These are phyloP conservation scores for Botrytis sinoallii DNA, from an alignment of 2,329 filamentous ascomycete genomes.

Conservation along the genomic window DNA sequence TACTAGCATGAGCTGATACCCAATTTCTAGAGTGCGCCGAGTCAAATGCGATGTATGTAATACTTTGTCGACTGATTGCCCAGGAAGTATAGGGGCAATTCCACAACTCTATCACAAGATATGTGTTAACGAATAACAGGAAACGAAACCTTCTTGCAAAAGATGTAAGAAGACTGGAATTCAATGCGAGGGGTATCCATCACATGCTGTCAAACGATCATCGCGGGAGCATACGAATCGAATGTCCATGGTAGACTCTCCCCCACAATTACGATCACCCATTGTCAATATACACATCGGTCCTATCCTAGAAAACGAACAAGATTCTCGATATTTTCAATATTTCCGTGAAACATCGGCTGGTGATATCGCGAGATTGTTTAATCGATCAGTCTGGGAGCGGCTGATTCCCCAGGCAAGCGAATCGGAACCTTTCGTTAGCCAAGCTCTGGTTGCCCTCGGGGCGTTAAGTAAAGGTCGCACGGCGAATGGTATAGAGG, in stretches of 20 bases:
- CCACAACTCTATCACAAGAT: background rate
- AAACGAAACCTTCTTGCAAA: constrained; percentile 26
- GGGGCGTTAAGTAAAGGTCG: constrained; percentile 24
- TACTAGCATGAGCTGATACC: constrained; percentile 9
- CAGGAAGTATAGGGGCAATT: background rate
- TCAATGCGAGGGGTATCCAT: constrained; percentile 26
- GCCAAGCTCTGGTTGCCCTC: constrained; percentile 26
- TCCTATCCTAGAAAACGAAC: constrained; percentile 17
- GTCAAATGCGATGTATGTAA: constrained; percentile 19
- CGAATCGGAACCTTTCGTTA: constrained; percentile 26
- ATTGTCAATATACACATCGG: background rate
- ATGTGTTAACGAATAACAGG: constrained; percentile 16
- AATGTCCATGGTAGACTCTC: background rate
- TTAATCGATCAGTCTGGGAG: constrained; percentile 24
- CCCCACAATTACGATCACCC: background rate
- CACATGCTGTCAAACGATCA: background rate
- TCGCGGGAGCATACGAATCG: background rate
- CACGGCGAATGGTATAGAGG: background rate
- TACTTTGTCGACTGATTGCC: background rate
- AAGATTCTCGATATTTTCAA: constrained; percentile 24
- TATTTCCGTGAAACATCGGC: constrained; percentile 25
- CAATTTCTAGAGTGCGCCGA: background rate
- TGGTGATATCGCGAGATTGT: constrained; percentile 23
- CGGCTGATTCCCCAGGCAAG: constrained; percentile 26
- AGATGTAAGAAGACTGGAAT: constrained; percentile 24